Percentiles rank a stretch among this genome's conserved stretches.
Conservation (phyloP, 2,329 filamentous ascomycete genomes). For the Lasiodiplodia hormozganensis region DNA sequence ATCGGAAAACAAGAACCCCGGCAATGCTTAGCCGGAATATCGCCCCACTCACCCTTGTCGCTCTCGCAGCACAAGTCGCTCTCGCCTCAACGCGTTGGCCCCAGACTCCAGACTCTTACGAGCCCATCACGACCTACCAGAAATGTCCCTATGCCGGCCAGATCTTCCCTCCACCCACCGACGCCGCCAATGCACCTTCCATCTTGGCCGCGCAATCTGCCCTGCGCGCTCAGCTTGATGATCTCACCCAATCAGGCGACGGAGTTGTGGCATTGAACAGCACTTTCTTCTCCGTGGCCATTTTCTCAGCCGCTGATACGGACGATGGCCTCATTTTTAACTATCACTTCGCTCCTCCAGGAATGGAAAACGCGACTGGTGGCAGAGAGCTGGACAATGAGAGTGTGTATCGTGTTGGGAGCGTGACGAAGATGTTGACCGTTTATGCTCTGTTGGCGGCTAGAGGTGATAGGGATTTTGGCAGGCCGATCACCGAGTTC, state of each 20-base stretch:
- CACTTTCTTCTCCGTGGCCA: conserved; percentile 47
- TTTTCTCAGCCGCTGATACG: conserved; percentile 44
- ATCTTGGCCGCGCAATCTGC: conserved; percentile 22
- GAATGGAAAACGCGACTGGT: conserved; percentile 32
- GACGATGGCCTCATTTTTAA: conserved; percentile 40
- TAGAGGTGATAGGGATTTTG: conserved; percentile 49
- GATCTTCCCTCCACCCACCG: conserved; percentile 27
- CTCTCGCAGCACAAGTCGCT: background rate
- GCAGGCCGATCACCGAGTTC: conserved; percentile 51
- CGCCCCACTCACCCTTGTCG: background rate
- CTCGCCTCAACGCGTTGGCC: conserved; percentile 1
- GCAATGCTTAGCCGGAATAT: background rate
- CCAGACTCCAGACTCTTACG: background rate
- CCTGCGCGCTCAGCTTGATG: conserved; percentile 19
- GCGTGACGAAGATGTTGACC: conserved; percentile 55
- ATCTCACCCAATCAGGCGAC: background rate
- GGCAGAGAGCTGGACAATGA: conserved; percentile 38
- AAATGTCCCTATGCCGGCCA: conserved; percentile 30
- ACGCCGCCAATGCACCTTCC: conserved; percentile 12
- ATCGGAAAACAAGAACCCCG: background rate
- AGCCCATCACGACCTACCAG: background rate
- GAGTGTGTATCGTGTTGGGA: conserved; percentile 51
- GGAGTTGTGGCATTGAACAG: conserved; percentile 29
- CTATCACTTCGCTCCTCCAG: conserved; percentile 46
- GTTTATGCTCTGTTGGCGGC: conserved; percentile 52